Evolutionary conservation across 1,139 yeast species (phyloP), one percentile per base, ranked within the genome.

Genomic region (Tardiomyces blankii): DNA sequence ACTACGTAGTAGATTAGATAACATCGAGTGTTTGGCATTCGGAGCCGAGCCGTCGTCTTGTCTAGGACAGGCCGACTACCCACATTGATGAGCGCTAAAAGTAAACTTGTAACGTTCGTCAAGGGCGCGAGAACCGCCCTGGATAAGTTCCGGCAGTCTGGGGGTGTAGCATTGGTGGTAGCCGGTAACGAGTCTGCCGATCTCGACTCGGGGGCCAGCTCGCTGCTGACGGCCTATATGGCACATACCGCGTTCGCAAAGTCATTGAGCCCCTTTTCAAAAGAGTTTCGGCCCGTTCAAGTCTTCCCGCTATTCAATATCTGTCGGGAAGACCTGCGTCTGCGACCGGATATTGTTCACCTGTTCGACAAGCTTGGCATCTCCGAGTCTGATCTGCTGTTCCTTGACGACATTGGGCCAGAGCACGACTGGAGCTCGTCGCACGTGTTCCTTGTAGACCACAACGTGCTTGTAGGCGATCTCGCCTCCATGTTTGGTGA

Each of bases 161-260:
- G 35, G 11, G 35, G 35, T 5, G 5, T 14, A 18, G 52, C 52
- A 1, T 47, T 58, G 18, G 54, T 86, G 40, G 94, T 85, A 1
- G 72, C 87, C 0, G 96, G 97, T 1, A 89, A 89, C 59, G 94
- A 87, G 59, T 78, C 94, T 1, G 78, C 80, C 4, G 96, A 89
- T 63, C 68, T 89, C 66, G 98, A 89, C 62, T 88, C 96, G 1
- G 83, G 88, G 38, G 74, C 85, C 1, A 73, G 82, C 49, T 82
- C 96, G 0, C 67, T 91, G 6, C 59, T 84, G 1, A 83, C 78
- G 56, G 80, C 95, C 0, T 85, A 78, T 58, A 71, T 81, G 49
- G 54, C 49, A 59, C 66, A 48, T 61, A 70, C 42, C 16, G 35
- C 35, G 11, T 30, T 30, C 9, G 5, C 16, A 5, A 4, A 30